phyloP scores from a whole-genome alignment of 1,284 basidiomycete species.

The Agaricales sp. region DNA sequence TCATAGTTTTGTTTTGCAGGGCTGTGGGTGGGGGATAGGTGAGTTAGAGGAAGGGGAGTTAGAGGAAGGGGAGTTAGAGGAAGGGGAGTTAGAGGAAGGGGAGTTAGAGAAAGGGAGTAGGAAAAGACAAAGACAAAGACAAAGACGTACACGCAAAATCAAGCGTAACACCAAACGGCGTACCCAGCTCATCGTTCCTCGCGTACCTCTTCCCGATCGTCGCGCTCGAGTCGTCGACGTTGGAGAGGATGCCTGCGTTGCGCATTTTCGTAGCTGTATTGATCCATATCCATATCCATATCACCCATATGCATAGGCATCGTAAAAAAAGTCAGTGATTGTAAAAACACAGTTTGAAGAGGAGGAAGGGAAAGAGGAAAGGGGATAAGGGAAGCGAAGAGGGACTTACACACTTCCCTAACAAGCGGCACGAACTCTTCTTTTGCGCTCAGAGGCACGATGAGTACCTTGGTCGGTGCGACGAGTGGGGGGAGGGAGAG shows the following conservation, averaged over 20 bases:
- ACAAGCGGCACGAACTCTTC: conserved; percentile 82
- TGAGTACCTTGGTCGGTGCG: conserved; percentile 95
- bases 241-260: conserved; percentile 79
- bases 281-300: too few relatives aligned
- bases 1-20: conserved; percentile 6
- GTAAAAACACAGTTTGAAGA: conserved; percentile 8
- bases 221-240: conserved; percentile 92
- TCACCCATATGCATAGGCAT: too few relatives aligned
- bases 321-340: conserved; percentile 10
- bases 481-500: conserved; percentile 84
- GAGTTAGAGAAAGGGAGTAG: conserved; percentile 6
- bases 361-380: conserved; percentile 1
- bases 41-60: neutral
- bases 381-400: neutral
- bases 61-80: too few relatives aligned
- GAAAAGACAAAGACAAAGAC: conserved; percentile 10
- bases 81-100: too few relatives aligned
- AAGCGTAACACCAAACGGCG: conserved; percentile 92
- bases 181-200: conserved; percentile 97
- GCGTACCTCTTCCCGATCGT: conserved; percentile 97
- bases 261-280: conserved; percentile 75
- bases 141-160: conserved; percentile 88
- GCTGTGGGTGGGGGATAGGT: neutral
- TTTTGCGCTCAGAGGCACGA: conserved; percentile 90
- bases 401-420: conserved; percentile 78